Base-by-base conservation (phyloP, 768 basidiomycete genomes). In the Favolaschia claudopus region DNA sequence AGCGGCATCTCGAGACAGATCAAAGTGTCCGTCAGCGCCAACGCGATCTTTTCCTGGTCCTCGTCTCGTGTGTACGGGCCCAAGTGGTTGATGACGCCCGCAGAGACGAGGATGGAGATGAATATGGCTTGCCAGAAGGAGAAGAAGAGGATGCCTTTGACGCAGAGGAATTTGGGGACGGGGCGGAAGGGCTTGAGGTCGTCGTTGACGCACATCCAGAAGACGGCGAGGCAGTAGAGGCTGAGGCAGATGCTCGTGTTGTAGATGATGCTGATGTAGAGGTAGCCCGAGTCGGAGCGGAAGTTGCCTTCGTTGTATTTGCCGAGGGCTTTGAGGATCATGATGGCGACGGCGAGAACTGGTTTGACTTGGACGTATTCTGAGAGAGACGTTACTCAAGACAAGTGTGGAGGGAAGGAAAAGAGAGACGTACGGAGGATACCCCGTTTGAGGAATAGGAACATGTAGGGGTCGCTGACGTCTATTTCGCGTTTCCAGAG, bases 351-450 rank as follows among this genome's bases (percentile, higher is more conserved):
- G 0, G 96, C 96, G 0, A 99, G 80, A 0, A 96, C 71, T 1
- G 97, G 97, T 69, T 99, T 99, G 55, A 99, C 81, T 73, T 98
- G 95, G 1, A 98, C 96, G 72, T 99, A 99, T 81, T 99, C 96
- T 99, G 67, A 52, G 36, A 24, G 43, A 42, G 25, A n/a, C 10
- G 58, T 64, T 25, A 60, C 33, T 48, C n/a, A n/a, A n/a, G n/a
- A n/a, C 28, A 34, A 49, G 12, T 13, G 47, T 33, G 9, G 36
- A 37, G 3, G 25, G 39, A 14, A 27, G 29, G 48, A n/a, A 29
- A 22, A 14, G 29, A 9, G 38, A 42, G 13, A 75, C 76, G 33
- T 59, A 99, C 96, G 96, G 33, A 99, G 76, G 36, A 99, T 95
- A 15, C 97, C 97, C 20, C 97, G 86, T 72, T 98, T 99, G 22